phyloP scores from a whole-genome alignment of 164 flowering plant genomes.

The Aristolochia contorta region DNA sequence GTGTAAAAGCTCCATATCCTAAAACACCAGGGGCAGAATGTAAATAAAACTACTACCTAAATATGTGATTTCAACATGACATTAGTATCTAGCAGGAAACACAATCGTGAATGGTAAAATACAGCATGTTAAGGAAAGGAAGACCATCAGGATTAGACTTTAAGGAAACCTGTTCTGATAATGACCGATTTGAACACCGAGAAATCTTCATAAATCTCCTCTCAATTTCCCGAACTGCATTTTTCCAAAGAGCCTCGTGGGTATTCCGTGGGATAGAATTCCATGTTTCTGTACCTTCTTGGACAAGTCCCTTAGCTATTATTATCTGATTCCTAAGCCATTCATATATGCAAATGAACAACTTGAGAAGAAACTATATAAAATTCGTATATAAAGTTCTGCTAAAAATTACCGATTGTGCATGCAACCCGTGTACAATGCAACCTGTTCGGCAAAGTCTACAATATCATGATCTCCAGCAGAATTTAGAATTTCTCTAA shows the following conservation, averaged over 20 bases:
- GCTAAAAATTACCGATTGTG: constrained; percentile 57
- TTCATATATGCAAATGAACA: neutral
- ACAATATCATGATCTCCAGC: constrained; percentile 44
- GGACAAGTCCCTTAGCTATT: constrained; percentile 62
- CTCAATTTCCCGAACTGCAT: constrained; percentile 45
- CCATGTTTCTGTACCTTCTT: constrained; percentile 73
- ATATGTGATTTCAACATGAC: too few species aligned
- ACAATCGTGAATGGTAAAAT: too few species aligned
- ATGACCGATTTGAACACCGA: constrained; percentile 47
- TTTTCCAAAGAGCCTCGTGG: constrained; percentile 57
- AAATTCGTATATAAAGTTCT: neutral
- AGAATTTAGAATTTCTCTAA: constrained; percentile 53
- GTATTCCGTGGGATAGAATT: constrained; percentile 43
- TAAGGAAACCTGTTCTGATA: constrained; percentile 48
- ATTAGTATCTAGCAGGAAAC: too few species aligned
- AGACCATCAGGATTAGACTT: too few species aligned
- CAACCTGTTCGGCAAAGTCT: constrained; percentile 67
- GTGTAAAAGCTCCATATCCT: constrained; percentile 72
- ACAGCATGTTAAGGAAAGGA: too few species aligned
- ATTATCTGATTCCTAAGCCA: constrained; percentile 54
- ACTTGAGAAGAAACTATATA: neutral
- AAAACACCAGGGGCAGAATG: constrained; percentile 4
- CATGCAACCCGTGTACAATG: constrained; percentile 72
- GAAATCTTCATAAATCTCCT: constrained; percentile 65
- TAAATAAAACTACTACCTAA: neutral